Conservation (phyloP, 495 filamentous ascomycete species). For the Neurospora hispaniola region DNA sequence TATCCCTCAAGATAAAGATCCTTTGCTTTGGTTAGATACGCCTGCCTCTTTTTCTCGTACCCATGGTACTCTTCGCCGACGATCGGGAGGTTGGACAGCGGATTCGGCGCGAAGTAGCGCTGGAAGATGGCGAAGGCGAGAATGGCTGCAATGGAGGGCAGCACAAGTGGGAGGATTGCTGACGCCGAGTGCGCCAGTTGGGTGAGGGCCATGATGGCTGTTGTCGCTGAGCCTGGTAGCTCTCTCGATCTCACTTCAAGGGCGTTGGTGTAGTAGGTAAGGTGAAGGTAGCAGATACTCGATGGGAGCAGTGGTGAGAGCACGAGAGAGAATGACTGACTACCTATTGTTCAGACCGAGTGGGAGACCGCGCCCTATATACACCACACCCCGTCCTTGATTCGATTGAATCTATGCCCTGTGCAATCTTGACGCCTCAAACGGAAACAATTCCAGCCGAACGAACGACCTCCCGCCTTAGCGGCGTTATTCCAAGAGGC, state of each 20-base stretch:
- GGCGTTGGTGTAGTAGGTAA: neutral
- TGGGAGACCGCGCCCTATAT: neutral
- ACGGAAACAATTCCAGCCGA: neutral
- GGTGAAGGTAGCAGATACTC: neutral
- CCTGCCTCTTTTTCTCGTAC: conserved; percentile 23
- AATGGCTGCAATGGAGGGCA: conserved; percentile 14
- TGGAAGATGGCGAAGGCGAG: conserved; percentile 17
- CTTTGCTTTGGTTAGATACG: conserved; percentile 14
- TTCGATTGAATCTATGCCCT: neutral
- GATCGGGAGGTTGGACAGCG: conserved; percentile 16
- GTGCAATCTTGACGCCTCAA: neutral
- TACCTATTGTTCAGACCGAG: neutral
- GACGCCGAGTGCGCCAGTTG: conserved; percentile 3
- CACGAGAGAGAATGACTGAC: neutral
- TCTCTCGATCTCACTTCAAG: neutral
- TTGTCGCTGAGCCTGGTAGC: neutral
- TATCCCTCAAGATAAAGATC: conserved; percentile 26
- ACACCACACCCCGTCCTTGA: neutral
- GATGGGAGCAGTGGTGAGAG: neutral
- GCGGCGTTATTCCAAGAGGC: neutral
- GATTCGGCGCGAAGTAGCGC: conserved; percentile 5
- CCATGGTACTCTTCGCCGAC: conserved; percentile 21
- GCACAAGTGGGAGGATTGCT: conserved; percentile 19
- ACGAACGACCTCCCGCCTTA: neutral
- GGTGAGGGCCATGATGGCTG: conserved; percentile 7